Evolutionary conservation across 2,329 filamentous ascomycete genomes (phyloP).

Genomic region (Trichophyton mentagrophytes): DNA sequence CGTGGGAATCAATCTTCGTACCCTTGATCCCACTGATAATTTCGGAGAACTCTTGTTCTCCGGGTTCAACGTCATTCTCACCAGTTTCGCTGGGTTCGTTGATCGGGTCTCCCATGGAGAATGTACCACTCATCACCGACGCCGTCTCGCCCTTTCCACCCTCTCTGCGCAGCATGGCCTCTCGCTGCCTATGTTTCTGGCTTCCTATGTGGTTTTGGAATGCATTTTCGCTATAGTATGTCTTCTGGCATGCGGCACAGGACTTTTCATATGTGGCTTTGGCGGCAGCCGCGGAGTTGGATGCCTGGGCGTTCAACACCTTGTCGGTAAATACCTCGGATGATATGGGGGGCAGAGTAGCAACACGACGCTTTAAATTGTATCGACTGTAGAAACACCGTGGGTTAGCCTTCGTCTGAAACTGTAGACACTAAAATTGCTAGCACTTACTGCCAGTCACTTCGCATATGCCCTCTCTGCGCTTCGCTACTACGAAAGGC

Average conservation of each 20-base stretch:
- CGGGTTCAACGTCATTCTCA: slow-evolving; percentile 33
- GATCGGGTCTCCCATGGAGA: slow-evolving; percentile 75
- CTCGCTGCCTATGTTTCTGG: slow-evolving; percentile 70
- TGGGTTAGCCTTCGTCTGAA: slow-evolving; percentile 1
- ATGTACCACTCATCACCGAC: slow-evolving; percentile 70
- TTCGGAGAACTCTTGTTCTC: slow-evolving; percentile 56
- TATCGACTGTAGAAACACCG: slow-evolving; percentile 51
- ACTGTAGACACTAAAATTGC: background rate
- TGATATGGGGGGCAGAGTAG: slow-evolving; percentile 57
- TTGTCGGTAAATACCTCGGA: slow-evolving; percentile 93
- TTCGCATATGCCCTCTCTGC: slow-evolving; percentile 93
- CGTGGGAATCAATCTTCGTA: slow-evolving; percentile 42
- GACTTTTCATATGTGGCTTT: slow-evolving; percentile 77
- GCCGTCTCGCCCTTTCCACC: slow-evolving; percentile 51
- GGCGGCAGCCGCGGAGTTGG: slow-evolving; percentile 68
- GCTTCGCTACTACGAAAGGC: slow-evolving; percentile 89
- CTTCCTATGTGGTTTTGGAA: slow-evolving; percentile 86
- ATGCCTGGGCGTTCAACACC: slow-evolving; percentile 79
- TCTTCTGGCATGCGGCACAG: slow-evolving; percentile 75
- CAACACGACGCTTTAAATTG: slow-evolving; percentile 69
- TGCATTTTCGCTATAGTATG: slow-evolving; percentile 92
- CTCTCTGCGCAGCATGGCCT: slow-evolving; percentile 38
- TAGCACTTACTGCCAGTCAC: slow-evolving; percentile 82
- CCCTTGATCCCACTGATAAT: slow-evolving; percentile 68
- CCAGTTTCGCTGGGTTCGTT: slow-evolving; percentile 20